phyloP scores from a whole-genome alignment of 2,329 filamentous ascomycete species.

The Pseudogymnoascus sp. region DNA sequence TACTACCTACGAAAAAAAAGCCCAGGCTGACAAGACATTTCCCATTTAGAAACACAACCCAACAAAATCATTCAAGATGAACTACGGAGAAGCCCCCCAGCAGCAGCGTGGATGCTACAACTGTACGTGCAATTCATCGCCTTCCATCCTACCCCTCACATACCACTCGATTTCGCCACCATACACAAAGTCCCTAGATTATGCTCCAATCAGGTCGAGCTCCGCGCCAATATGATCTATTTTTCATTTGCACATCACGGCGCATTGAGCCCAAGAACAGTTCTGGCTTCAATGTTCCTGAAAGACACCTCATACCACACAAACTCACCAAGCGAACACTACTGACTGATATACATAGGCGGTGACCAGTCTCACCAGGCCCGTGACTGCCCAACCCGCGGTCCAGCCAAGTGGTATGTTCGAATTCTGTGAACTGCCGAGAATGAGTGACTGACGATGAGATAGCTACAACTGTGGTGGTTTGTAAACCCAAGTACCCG shows the following conservation, averaged over 20 bases:
- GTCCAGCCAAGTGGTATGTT: conserved; percentile 70
- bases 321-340: not conserved
- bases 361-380: conserved; percentile 71
- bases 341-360: conserved; percentile 39
- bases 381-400: conserved; percentile 79
- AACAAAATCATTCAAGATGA: conserved; percentile 22
- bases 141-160: conserved; percentile 1
- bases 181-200: not conserved
- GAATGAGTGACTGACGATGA: conserved; percentile 17
- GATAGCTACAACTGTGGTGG: conserved; percentile 73
- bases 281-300: conserved; percentile 1
- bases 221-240: not conserved
- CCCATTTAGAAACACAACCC: not conserved
- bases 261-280: not conserved
- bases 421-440: not conserved
- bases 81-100: conserved; percentile 23
- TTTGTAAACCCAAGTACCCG: conserved; percentile 37
- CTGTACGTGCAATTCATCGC: conserved; percentile 35
- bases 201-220: not conserved
- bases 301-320: not conserved
- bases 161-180: not conserved
- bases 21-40: not conserved
- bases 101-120: conserved; percentile 41
- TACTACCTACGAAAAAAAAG: not conserved
- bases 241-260: not conserved